Evolutionary conservation across 371 early-diverging fungal genomes (phyloP).

Genomic region (Basidiobolus heterosporus): DNA sequence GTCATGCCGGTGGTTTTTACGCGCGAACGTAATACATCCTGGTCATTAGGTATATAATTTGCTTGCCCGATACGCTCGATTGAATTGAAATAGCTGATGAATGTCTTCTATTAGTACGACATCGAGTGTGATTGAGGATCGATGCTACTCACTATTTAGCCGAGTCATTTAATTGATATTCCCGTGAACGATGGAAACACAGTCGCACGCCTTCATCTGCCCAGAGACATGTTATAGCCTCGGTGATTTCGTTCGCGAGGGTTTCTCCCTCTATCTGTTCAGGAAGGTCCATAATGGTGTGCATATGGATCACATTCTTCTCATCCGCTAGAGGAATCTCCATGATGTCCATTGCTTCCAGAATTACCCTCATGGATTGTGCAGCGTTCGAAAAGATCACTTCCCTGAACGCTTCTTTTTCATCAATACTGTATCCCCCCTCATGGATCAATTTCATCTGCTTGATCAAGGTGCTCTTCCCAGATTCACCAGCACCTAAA

Average conservation of each 20-base stretch:
- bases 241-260: conserved; percentile 27
- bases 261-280: conserved; percentile 40
- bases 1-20: conserved; percentile 75
- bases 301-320: conserved; percentile 21
- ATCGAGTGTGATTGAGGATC: not conserved
- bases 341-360: conserved; percentile 72
- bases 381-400: conserved; percentile 81
- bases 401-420: conserved; percentile 73
- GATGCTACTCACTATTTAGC: conserved; percentile 46
- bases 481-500: conserved; percentile 90
- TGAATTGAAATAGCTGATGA: conserved; percentile 61
- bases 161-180: conserved; percentile 77
- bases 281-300: conserved; percentile 14
- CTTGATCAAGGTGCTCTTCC: conserved; percentile 89
- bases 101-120: not conserved
- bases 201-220: conserved; percentile 55
- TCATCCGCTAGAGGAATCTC: conserved; percentile 40
- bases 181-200: conserved; percentile 51
- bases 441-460: conserved; percentile 94
- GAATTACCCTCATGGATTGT: conserved; percentile 75
- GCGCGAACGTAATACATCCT: conserved; percentile 64
- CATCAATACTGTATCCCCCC: conserved; percentile 69
- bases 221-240: conserved; percentile 63
- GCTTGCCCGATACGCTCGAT: conserved; percentile 62
- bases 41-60: conserved; percentile 69